Evolutionary conservation across 208 protist genomes (phyloP).

Genomic region (Leishmania mexicana): DNA sequence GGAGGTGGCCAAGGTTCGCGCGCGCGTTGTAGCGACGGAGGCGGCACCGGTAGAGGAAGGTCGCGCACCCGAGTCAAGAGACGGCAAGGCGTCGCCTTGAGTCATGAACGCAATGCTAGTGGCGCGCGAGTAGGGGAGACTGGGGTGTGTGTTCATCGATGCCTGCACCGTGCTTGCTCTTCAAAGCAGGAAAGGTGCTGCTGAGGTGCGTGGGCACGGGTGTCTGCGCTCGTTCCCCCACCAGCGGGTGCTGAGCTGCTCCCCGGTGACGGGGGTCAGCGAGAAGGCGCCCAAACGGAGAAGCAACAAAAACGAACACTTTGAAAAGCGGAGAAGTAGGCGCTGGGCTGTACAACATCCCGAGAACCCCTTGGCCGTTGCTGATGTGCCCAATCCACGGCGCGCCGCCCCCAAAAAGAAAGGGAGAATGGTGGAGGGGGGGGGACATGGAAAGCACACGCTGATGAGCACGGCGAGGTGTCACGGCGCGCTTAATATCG

Average conservation of each 20-base stretch:
- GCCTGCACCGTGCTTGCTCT: neutral
- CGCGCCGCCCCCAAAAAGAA: neutral
- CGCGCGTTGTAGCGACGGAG: neutral
- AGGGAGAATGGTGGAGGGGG: neutral
- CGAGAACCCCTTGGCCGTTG: neutral
- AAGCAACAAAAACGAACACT: neutral
- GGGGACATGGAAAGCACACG: too few relatives aligned
- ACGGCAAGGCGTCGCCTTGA: neutral
- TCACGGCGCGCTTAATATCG: neutral
- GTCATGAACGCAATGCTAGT: neutral
- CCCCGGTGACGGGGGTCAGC: neutral
- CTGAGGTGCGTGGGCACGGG: neutral
- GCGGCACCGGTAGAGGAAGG: neutral
- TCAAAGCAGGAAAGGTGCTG: neutral
- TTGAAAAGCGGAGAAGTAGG: neutral
- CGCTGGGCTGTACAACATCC: neutral
- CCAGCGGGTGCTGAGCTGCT: neutral
- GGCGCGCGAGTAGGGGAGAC: neutral
- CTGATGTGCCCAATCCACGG: neutral
- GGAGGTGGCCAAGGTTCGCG: constrained; percentile 15
- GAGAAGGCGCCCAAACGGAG: neutral
- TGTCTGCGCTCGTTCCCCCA: neutral
- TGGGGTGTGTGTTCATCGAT: neutral
- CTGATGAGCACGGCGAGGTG: neutral
- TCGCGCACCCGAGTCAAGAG: neutral